Evolutionary conservation across 371 early-diverging fungal species (phyloP), one percentile per base, ranked within the genome.

Genomic region (Apophysomyces ossiformis): DNA sequence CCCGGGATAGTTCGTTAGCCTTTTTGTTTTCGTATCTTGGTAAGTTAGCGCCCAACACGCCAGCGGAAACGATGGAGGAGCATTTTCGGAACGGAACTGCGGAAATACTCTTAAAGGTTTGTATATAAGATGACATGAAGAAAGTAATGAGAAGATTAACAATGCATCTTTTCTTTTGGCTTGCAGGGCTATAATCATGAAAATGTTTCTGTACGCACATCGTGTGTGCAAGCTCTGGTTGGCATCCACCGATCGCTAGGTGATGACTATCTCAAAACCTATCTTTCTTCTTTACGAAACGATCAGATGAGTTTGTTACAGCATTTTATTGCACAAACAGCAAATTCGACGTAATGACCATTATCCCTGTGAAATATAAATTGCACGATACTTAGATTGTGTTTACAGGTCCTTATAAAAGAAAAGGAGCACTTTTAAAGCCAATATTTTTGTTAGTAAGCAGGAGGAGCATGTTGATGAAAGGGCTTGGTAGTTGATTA

Each of bases 211-310:
- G 68, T 77, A 5, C 63, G 78, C 38, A 57, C 66, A 50, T 61
- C 74, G 15, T 70, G 78, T 47, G 70, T 77, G 2, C 58, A 72
- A 26, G 69, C 78, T 8, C 46, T 74, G 16, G 70, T 74, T 12
- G 70, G 66, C 26, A 68, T 77, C 9, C 60, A 71, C 47, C 39
- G 64, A 21, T 47, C 63, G 1, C 36, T 77, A 4, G 78, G 78
- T 7, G 72, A 71, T 46, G 47, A 47, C 0, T 69, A 67, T 47
- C 38, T 74, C 26, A 61, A 66, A 37, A 43, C n/a, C 11, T 64
- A 70, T 57, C 46, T 74, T 4, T 18, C 67, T 15, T 64, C 57
- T 16, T 62, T 75, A 15, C 66, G 72, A 15, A 36, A 44, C 4
- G 76, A 75, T 58, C 76, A 75, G 60, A n/a, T 67, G 12, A 46